phyloP scores from a whole-genome alignment of 2,329 filamentous ascomycete genomes.

The Geoglossum cookeanum region DNA sequence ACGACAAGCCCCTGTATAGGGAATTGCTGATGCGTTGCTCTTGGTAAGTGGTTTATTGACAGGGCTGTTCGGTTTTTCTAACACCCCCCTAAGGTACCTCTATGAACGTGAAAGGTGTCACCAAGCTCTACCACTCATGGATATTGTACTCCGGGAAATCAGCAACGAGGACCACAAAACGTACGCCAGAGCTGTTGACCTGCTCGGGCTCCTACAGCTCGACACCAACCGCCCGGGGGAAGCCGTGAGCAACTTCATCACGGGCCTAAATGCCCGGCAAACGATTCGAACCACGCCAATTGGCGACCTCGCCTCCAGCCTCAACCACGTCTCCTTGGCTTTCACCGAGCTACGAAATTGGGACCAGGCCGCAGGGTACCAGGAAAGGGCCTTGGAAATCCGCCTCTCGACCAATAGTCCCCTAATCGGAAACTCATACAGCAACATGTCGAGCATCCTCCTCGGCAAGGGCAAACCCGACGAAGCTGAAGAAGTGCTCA shows the following conservation, averaged over 20 bases:
- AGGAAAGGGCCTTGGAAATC: slow-evolving; percentile 17
- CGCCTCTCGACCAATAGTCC: slow-evolving; percentile 16
- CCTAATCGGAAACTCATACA: slow-evolving; percentile 21
- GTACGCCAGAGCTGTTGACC: slow-evolving; percentile 16
- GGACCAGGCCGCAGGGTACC: slow-evolving; percentile 14
- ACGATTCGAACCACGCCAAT: not conserved
- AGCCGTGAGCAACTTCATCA: slow-evolving; percentile 9
- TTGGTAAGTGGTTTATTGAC: slow-evolving; percentile 9
- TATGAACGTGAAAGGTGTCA: slow-evolving; percentile 17
- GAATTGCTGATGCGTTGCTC: slow-evolving; percentile 14
- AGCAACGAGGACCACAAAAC: slow-evolving; percentile 12
- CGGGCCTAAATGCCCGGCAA: not conserved
- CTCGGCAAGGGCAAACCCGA: slow-evolving; percentile 18
- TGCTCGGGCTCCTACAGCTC: slow-evolving; percentile 17
- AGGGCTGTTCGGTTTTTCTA: not conserved
- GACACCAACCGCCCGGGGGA: slow-evolving; percentile 13
- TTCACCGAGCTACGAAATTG: slow-evolving; percentile 18
- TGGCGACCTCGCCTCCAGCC: slow-evolving; percentile 14
- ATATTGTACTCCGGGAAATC: slow-evolving; percentile 12
- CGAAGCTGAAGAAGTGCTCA: slow-evolving; percentile 19
- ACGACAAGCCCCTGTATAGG: slow-evolving; percentile 10
- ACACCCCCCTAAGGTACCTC: slow-evolving; percentile 14
- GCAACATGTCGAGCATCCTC: slow-evolving; percentile 20
- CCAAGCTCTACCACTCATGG: slow-evolving; percentile 12
- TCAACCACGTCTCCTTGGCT: slow-evolving; percentile 18